Evolutionary conservation across 2,329 filamentous ascomycete species (phyloP).

Genomic region (Alternaria sp.): DNA sequence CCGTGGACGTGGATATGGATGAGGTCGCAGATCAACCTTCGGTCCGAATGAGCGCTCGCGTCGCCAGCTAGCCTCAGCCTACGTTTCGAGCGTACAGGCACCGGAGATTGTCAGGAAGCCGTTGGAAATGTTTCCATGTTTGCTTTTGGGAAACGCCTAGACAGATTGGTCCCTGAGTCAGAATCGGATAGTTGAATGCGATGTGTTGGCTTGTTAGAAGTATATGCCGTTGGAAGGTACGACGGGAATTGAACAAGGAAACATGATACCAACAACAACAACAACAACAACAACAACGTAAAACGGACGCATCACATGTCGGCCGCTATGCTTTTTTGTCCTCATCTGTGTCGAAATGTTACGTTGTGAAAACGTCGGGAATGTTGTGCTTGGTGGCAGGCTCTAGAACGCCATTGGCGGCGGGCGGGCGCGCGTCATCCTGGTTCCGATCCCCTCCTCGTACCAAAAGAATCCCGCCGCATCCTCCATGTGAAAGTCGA

Average conservation of each 20-base stretch:
- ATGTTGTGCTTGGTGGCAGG: conserved; percentile 1
- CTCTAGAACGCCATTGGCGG: conserved; percentile 6
- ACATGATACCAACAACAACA: background rate
- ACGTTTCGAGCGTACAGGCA: background rate
- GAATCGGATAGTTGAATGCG: background rate
- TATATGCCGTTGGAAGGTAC: background rate
- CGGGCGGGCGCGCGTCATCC: conserved; percentile 16
- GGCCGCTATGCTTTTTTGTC: background rate
- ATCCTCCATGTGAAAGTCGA: conserved; percentile 21
- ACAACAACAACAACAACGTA: too few species aligned
- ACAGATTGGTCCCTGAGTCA: conserved; percentile 4
- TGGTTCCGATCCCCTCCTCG: conserved; percentile 16
- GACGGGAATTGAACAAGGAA: background rate
- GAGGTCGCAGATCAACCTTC: conserved; percentile 42
- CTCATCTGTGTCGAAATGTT: background rate
- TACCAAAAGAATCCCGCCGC: conserved; percentile 11
- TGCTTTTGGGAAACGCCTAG: background rate
- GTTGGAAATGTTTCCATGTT: background rate
- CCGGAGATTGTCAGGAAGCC: conserved; percentile 4
- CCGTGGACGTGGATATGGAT: conserved; percentile 37
- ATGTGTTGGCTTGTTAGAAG: background rate
- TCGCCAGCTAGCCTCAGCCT: conserved; percentile 21
- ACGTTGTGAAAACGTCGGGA: background rate
- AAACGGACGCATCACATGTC: background rate
- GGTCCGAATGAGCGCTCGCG: conserved; percentile 44